Percentiles rank a stretch among this genome's conserved stretches.
Conservation (phyloP, 495 filamentous ascomycete species). For the Podospora sp. region DNA sequence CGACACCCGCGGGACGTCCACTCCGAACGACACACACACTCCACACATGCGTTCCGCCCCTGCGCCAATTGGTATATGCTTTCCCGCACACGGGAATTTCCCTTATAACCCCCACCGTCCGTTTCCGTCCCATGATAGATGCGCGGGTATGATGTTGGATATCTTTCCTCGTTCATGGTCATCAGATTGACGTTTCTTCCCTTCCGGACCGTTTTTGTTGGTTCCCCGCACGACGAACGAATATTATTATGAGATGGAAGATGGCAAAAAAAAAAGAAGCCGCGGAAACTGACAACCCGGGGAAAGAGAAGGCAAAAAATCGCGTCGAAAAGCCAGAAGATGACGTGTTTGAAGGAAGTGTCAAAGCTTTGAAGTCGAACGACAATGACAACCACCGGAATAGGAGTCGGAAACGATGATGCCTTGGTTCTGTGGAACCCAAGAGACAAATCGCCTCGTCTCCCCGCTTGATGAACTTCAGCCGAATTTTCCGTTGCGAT, state of each 20-base stretch:
- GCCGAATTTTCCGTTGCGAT: background rate
- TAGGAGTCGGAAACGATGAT: background rate
- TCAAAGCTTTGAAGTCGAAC: background rate
- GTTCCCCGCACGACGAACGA: background rate
- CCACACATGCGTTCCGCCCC: background rate
- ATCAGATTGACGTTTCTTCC: slow-evolving; percentile 13
- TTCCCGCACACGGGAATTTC: background rate
- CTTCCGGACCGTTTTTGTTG: slow-evolving; percentile 3
- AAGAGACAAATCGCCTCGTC: background rate
- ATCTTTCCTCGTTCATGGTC: slow-evolving; percentile 9
- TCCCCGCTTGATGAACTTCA: background rate
- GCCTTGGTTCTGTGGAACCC: background rate
- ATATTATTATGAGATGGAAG: slow-evolving; percentile 10
- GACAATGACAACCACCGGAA: background rate
- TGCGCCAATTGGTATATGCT: slow-evolving; percentile 14
- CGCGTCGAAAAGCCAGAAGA: slow-evolving; percentile 1
- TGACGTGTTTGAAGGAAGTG: background rate
- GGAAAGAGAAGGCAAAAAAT: background rate
- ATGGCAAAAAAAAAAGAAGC: slow-evolving; percentile 1
- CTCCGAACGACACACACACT: background rate
- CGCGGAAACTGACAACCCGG: background rate
- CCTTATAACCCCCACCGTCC: background rate
- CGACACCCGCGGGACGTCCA: slow-evolving; percentile 1
- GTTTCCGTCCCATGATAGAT: slow-evolving; percentile 5
- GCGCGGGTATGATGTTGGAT: slow-evolving; percentile 8